Conservation (phyloP, 257 asterid genomes). For the Penstemon barbatus region DNA sequence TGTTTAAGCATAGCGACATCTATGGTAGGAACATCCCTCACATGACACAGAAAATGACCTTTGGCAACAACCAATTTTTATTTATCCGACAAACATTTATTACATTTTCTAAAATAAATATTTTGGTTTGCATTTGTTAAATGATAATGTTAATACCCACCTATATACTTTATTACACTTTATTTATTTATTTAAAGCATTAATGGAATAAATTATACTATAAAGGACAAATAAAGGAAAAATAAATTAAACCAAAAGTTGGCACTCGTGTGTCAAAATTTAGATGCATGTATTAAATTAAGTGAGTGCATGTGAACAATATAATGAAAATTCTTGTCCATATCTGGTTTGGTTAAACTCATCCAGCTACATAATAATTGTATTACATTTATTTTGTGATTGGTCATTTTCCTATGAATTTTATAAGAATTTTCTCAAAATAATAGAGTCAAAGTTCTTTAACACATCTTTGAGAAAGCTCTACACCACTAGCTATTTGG, state of each 20-base stretch:
- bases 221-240: not conserved
- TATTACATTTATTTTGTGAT: no score
- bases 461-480: not conserved
- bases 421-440: not conserved
- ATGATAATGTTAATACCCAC: not conserved
- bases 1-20: conserved; percentile 55
- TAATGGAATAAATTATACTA: not conserved
- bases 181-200: not conserved
- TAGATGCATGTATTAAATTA: not conserved
- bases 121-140: not conserved
- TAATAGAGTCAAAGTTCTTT: not conserved
- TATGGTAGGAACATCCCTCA: conserved; percentile 16
- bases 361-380: no score
- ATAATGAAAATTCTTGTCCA: no score
- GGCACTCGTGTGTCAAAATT: not conserved
- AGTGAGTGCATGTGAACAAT: not conserved
- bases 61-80: not conserved
- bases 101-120: no score
- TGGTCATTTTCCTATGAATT: no score
- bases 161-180: not conserved
- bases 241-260: not conserved
- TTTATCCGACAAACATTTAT: no score
- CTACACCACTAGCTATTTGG: not conserved
- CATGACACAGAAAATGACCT: not conserved
- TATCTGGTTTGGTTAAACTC: no score